Evolutionary conservation across 306 rosid species (phyloP), one percentile per base, ranked within the genome.

Genomic region (Phaseolus lunatus): DNA sequence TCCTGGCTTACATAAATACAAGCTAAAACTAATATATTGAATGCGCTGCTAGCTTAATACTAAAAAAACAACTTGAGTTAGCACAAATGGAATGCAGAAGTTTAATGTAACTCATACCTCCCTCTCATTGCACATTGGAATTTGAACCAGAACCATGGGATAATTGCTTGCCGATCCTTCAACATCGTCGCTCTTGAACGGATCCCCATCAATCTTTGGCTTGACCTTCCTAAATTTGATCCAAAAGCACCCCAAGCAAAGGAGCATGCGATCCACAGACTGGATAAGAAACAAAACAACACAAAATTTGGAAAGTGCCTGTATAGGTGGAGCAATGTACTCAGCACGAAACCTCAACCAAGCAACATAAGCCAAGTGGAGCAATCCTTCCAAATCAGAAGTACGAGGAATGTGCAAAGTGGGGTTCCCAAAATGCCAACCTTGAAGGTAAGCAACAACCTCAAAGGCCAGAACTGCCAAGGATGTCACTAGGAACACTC

Each of bases 71-170:
- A 43, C 76, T 45, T 37, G 35, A 68, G 67, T 67, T 67, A 68
- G 8, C 26, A 33, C 18, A 61, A 54, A 24, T 54, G 31, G 52
- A 76, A 63, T 66, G 3, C 10, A 48, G 9, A 66, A 53, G 22
- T 35, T 73, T 57, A 76, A 73, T 59, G 41, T 16, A 44, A 78
- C 87, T 19, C 57, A 76, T 90, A 94, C 98, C 98, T 94, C 98
- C 63, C 66, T 89, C 87, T 94, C 97, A 26, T 94, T 94, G 82
- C 98, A 92, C 97, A 94, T 94, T 35, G 97, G 98, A 80, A 94
- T 90, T 85, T 94, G 97, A 86, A 92, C 84, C 73, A 94, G 88
- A 80, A 94, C 97, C 97, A 86, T 90, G 48, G 97, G 98, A 82
- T 88, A 87, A 77, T 84, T 83, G 79, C 70, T 80, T 14, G 79